Conservation (phyloP, 306 rosid genomes). For the Casuarina cunninghamiana region DNA sequence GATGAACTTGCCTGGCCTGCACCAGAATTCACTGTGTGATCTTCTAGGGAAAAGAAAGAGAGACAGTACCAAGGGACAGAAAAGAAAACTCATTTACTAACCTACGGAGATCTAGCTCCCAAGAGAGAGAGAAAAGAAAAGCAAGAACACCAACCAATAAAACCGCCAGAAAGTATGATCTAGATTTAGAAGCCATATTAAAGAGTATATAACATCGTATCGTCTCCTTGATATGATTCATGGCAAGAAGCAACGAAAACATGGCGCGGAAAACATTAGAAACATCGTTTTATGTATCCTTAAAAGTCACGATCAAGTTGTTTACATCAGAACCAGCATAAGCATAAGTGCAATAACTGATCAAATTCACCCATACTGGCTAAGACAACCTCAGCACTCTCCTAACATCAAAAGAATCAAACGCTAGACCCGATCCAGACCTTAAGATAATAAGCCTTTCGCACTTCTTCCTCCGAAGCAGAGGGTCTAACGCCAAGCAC, state of each 20-base stretch:
- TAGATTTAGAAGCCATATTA: background rate
- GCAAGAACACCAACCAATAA: background rate
- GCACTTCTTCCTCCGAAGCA: slow-evolving; percentile 78
- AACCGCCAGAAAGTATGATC: background rate
- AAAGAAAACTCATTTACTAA: background rate
- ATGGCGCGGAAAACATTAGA: background rate
- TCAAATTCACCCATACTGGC: background rate
- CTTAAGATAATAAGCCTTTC: slow-evolving; percentile 91
- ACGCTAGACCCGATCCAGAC: slow-evolving; percentile 24
- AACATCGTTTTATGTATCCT: background rate
- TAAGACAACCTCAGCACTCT: background rate
- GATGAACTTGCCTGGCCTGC: slow-evolving; percentile 97
- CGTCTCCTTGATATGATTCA: background rate
- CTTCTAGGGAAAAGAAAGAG: background rate
- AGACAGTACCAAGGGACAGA: background rate
- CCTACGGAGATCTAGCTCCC: background rate
- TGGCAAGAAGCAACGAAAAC: background rate
- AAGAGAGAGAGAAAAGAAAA: background rate
- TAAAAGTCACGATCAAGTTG: background rate
- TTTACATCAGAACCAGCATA: background rate
- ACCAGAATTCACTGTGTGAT: background rate
- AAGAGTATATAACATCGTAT: background rate
- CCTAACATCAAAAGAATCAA: background rate
- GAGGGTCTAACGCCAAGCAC: slow-evolving; percentile 65
- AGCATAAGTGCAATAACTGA: too few relatives aligned